Conservation (phyloP, 352 stramenopile genomes). For the Globisporangium canariense region DNA sequence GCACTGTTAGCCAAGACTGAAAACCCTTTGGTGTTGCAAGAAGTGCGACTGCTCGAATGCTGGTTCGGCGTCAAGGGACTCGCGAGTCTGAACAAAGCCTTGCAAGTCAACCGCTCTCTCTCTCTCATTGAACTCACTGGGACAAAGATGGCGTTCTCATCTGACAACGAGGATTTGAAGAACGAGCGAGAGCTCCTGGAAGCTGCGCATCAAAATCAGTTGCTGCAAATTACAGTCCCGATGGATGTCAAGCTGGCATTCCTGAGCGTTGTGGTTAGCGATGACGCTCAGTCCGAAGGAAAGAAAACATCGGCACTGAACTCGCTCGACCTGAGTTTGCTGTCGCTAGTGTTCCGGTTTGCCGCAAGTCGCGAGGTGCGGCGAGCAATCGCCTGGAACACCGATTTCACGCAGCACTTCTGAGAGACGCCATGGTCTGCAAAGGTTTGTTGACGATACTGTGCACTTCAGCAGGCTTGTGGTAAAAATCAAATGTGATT, state of each 20-base stretch:
- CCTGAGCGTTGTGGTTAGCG: not conserved
- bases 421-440: too few relatives aligned
- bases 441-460: too few relatives aligned
- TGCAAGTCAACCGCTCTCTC: slow-evolving; percentile 3
- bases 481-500: too few relatives aligned
- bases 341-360: not conserved
- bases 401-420: not conserved
- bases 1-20: not conserved
- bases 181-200: not conserved
- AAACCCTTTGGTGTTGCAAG: not conserved
- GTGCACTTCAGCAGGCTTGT: too few relatives aligned
- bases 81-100: not conserved
- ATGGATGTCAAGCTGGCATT: not conserved
- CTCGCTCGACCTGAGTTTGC: not conserved
- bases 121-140: not conserved
- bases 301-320: not conserved
- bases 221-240: not conserved
- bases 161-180: not conserved
- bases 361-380: not conserved
- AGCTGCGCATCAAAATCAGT: not conserved
- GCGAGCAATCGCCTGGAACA: not conserved
- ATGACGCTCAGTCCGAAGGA: too few relatives aligned
- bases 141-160: not conserved
- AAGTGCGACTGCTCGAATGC: not conserved
- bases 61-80: not conserved